Evolutionary conservation across 441 rosid species (phyloP).

Genomic region (Cnidoscolus chayamansa): DNA sequence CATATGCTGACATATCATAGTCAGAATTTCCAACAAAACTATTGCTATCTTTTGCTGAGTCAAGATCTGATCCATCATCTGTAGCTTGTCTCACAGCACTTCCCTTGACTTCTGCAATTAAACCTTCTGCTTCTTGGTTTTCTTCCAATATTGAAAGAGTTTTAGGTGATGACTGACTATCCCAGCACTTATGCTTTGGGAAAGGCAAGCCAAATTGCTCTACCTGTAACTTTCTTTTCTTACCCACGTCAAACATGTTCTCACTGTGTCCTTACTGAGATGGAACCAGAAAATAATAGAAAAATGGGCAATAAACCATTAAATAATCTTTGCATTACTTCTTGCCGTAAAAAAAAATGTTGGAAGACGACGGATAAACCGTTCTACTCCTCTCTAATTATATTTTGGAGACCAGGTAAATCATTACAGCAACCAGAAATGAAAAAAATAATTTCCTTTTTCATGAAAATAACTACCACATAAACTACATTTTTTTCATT

Average conservation of each 20-base stretch:
- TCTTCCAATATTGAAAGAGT: constrained; percentile 10
- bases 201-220: constrained; percentile 54
- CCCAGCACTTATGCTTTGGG: constrained; percentile 51
- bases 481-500: neutral
- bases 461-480: neutral
- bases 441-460: neutral
- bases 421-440: neutral
- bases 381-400: neutral
- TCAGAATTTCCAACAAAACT: constrained; percentile 41
- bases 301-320: neutral
- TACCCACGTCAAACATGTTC: constrained; percentile 32
- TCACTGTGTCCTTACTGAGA: constrained; percentile 16
- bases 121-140: constrained; percentile 22
- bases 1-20: constrained; percentile 21
- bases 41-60: constrained; percentile 48
- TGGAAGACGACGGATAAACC: neutral
- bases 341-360: neutral
- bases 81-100: constrained; percentile 19
- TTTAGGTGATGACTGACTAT: constrained; percentile 27
- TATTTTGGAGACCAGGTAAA: neutral
- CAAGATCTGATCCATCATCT: constrained; percentile 32
- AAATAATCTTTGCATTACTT: constrained; percentile 1
- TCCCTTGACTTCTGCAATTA: constrained; percentile 17
- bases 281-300: constrained; percentile 34
- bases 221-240: constrained; percentile 64